Percentiles rank a stretch among this genome's conserved stretches.
Conservation (phyloP, 179 eudicot genomes). For the Monotropa hypopitys region DNA sequence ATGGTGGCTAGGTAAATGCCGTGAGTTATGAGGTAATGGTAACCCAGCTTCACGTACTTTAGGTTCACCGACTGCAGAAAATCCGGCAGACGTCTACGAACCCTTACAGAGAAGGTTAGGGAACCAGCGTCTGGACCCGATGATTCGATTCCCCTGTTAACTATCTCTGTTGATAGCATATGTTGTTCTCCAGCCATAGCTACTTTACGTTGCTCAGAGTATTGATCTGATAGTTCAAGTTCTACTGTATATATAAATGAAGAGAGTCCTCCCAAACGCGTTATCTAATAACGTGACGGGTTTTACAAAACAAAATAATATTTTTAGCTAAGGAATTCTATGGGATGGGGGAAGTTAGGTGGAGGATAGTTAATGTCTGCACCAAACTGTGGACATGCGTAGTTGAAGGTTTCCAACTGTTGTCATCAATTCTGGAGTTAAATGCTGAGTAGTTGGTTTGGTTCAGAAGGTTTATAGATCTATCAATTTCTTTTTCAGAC, state of each 20-base stretch:
- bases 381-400: neutral
- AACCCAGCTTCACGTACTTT: constrained; percentile 81
- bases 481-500: neutral
- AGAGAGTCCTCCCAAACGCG: no score
- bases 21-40: constrained; percentile 72
- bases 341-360: neutral
- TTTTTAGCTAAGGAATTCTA: no score
- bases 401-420: neutral
- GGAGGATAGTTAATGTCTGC: constrained; percentile 4
- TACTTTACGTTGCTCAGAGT: no score
- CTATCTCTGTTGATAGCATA: constrained; percentile 63
- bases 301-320: no score
- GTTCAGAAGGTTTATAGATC: neutral
- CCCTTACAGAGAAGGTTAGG: constrained; percentile 67
- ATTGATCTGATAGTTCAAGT: no score
- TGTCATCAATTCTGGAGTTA: constrained; percentile 2
- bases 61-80: constrained; percentile 74
- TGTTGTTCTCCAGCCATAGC: constrained; percentile 33
- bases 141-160: constrained; percentile 51
- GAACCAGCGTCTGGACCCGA: constrained; percentile 57
- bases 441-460: neutral
- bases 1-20: constrained; percentile 63
- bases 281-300: no score
- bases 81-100: constrained; percentile 59
- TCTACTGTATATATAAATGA: no score